These are phyloP conservation scores for Boletus sp. DNA, from an alignment of 768 basidiomycete species.

Conservation along the genomic window DNA sequence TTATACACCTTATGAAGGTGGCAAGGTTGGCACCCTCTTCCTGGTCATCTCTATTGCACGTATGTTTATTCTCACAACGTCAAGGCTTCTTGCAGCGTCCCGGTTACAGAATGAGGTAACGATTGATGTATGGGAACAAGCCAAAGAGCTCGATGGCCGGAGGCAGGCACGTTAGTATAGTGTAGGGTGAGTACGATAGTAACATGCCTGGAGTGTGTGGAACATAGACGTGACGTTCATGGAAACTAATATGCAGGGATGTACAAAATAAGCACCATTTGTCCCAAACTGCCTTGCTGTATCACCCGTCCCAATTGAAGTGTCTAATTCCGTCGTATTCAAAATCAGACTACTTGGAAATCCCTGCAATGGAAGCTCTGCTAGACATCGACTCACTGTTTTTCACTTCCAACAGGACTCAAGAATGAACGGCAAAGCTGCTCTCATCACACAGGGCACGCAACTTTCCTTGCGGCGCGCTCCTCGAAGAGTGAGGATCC, in stretches of 20 bases:
- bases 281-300: not conserved
- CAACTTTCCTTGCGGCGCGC: conserved; percentile 25
- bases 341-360: conserved; percentile 7
- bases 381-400: not conserved
- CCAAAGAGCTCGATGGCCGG: conserved; percentile 57
- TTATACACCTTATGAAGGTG: conserved; percentile 65
- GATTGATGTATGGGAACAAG: conserved; percentile 58
- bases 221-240: conserved; percentile 1
- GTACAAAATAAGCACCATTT: not conserved
- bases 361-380: not conserved
- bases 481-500: conserved; percentile 14
- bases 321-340: conserved; percentile 6
- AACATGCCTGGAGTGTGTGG: not conserved
- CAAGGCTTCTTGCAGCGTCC: conserved; percentile 64
- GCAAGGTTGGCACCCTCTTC: conserved; percentile 51
- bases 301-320: conserved; percentile 11
- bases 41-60: not conserved
- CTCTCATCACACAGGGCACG: conserved; percentile 22
- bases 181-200: conserved; percentile 7
- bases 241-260: not conserved
- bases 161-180: conserved; percentile 29
- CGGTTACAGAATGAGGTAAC: conserved; percentile 55
- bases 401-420: not conserved
- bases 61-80: conserved; percentile 6
- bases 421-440: conserved; percentile 14